phyloP scores from a whole-genome alignment of 306 rosid genomes.

The Quercus suber region DNA sequence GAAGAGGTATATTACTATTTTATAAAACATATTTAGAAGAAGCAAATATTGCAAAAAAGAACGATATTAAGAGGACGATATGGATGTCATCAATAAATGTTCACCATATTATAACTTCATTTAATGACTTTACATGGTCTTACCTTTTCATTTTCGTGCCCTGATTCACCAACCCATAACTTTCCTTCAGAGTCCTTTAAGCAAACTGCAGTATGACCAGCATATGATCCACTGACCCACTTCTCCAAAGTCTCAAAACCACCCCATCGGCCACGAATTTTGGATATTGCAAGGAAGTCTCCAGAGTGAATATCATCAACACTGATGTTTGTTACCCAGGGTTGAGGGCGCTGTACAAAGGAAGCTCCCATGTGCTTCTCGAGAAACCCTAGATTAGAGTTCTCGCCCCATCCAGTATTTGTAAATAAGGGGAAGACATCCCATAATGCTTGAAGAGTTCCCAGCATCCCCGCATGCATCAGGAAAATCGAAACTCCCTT shows the following conservation, averaged over 20 bases:
- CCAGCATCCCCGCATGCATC: conserved; percentile 90
- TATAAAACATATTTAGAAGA: background rate
- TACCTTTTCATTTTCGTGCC: conserved; percentile 84
- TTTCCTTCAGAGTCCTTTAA: conserved; percentile 85
- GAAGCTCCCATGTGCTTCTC: conserved; percentile 87
- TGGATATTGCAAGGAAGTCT: conserved; percentile 92
- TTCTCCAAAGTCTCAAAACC: conserved; percentile 92
- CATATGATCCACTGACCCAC: conserved; percentile 96
- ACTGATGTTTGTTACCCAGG: conserved; percentile 75
- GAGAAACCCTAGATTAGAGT: conserved; percentile 67
- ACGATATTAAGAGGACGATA: background rate
- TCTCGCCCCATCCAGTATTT: conserved; percentile 92
- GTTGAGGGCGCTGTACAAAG: conserved; percentile 67
- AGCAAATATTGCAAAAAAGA: background rate
- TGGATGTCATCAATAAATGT: background rate
- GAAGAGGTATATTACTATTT: background rate
- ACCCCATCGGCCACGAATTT: conserved; percentile 98
- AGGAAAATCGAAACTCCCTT: conserved; percentile 89
- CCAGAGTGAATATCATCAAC: conserved; percentile 87
- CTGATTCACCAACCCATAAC: conserved; percentile 97
- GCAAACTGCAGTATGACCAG: conserved; percentile 94
- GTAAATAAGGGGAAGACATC: conserved; percentile 87
- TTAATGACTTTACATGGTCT: conserved; percentile 12
- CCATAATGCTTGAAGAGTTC: conserved; percentile 80
- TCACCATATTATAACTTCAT: background rate